phyloP scores from a whole-genome alignment of 2,329 filamentous ascomycete genomes.

The Hypoxylon sp. region DNA sequence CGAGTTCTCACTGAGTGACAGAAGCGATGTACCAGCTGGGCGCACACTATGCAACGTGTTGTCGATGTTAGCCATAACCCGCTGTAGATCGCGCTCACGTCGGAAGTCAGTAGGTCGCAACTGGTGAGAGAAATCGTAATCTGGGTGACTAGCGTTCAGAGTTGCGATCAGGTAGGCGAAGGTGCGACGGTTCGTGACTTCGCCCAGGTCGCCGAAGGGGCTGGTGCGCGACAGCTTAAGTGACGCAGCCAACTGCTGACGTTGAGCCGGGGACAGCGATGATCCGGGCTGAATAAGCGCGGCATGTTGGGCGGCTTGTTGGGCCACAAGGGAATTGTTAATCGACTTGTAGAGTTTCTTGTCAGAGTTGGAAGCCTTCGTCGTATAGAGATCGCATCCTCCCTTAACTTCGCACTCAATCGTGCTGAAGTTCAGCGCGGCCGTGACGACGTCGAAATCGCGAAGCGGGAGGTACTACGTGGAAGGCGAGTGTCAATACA shows the following conservation, averaged over 20 bases:
- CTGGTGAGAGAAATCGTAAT: slow-evolving; percentile 97
- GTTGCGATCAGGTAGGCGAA: slow-evolving; percentile 98
- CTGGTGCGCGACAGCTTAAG: slow-evolving; percentile 87
- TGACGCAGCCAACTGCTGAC: slow-evolving; percentile 74
- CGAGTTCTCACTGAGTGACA: slow-evolving; percentile 55
- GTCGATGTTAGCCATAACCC: slow-evolving; percentile 89
- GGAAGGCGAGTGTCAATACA: slow-evolving; percentile 16
- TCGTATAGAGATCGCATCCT: slow-evolving; percentile 96
- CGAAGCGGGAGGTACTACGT: slow-evolving; percentile 87
- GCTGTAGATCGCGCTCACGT: slow-evolving; percentile 81
- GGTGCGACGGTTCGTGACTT: slow-evolving; percentile 88
- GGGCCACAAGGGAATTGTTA: slow-evolving; percentile 88
- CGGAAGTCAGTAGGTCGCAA: slow-evolving; percentile 91
- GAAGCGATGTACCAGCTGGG: slow-evolving; percentile 65
- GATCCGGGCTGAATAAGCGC: slow-evolving; percentile 88
- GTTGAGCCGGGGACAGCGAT: slow-evolving; percentile 86
- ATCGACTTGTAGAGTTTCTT: slow-evolving; percentile 98
- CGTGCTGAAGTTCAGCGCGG: slow-evolving; percentile 95
- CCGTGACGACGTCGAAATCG: slow-evolving; percentile 91
- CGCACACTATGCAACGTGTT: slow-evolving; percentile 88
- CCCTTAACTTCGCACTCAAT: slow-evolving; percentile 92
- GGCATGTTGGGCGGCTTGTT: slow-evolving; percentile 93
- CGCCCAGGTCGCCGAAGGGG: slow-evolving; percentile 90
- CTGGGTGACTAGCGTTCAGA: slow-evolving; percentile 92
- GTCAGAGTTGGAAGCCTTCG: slow-evolving; percentile 93